Percentiles rank a stretch among this genome's conserved stretches.
Evolutionary conservation across 371 early-diverging fungal species (phyloP).

Genomic region (Lichtheimia corymbifera): DNA sequence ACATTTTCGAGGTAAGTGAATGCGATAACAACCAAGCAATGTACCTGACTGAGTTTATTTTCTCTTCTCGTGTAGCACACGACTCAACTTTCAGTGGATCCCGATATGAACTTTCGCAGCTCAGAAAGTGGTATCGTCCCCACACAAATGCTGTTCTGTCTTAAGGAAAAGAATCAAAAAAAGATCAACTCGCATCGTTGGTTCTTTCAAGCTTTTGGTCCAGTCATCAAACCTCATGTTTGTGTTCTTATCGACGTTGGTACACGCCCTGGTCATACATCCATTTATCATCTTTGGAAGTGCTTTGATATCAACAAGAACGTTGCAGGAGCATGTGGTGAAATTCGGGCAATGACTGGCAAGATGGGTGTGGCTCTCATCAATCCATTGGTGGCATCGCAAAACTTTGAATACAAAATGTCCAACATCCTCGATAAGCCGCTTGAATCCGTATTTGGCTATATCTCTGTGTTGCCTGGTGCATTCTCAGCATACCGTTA

Average conservation of each 20-base stretch:
- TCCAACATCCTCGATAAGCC: conserved; percentile 98
- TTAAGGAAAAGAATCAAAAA: conserved; percentile 91
- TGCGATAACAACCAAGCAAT: not conserved
- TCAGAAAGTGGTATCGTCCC: conserved; percentile 81
- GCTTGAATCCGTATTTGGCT: conserved; percentile 95
- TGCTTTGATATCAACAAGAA: conserved; percentile 85
- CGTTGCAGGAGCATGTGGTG: conserved; percentile 94
- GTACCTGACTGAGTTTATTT: not conserved
- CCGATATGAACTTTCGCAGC: conserved; percentile 72
- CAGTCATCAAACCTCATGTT: conserved; percentile 82
- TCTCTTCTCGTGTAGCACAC: conserved; percentile 65
- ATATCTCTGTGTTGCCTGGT: conserved; percentile 94
- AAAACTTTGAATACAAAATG: conserved; percentile 96
- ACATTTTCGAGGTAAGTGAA: conserved; percentile 64
- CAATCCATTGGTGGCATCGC: conserved; percentile 88
- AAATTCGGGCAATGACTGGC: conserved; percentile 89
- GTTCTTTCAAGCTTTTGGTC: conserved; percentile 96
- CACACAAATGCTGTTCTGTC: conserved; percentile 89
- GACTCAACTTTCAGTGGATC: conserved; percentile 80
- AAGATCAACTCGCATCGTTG: conserved; percentile 97
- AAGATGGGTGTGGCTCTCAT: conserved; percentile 62
- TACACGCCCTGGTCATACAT: conserved; percentile 84
- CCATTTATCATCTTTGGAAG: conserved; percentile 94
- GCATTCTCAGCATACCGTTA: conserved; percentile 97
- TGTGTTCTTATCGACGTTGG: conserved; percentile 95